phyloP scores from a whole-genome alignment of 2,329 filamentous ascomycete genomes.

The Aspergillus niger region DNA sequence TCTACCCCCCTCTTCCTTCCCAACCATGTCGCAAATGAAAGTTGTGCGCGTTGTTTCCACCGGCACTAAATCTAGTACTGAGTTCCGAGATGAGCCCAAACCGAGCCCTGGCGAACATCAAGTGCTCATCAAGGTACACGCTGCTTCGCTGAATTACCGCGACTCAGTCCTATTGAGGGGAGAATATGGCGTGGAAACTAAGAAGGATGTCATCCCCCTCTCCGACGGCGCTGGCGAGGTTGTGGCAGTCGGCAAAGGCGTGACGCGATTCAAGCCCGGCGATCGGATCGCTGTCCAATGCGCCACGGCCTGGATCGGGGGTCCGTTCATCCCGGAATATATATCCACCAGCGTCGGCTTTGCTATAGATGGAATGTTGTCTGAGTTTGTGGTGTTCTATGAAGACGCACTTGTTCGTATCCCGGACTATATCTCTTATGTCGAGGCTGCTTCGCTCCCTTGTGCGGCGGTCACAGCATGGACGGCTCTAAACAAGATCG shows the following conservation, averaged over 20 bases:
- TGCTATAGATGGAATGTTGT: too few relatives aligned
- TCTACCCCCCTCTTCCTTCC: too few relatives aligned
- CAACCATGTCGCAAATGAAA: too few relatives aligned
- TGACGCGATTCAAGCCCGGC: constrained; percentile 30
- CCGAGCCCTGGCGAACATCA: constrained; percentile 8
- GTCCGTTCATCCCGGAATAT: too few relatives aligned
- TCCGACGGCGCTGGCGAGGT: constrained; percentile 43
- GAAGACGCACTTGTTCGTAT: too few relatives aligned
- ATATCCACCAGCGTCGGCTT: too few relatives aligned
- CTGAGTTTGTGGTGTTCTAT: too few relatives aligned
- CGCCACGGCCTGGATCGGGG: too few relatives aligned
- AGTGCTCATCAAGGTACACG: constrained; percentile 17
- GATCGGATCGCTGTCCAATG: constrained; percentile 29
- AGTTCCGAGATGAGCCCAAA: too few relatives aligned
- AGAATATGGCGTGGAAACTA: constrained; percentile 35
- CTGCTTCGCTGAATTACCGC: constrained; percentile 14
- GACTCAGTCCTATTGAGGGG: constrained; percentile 8
- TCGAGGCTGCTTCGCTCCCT: constrained; percentile 23
- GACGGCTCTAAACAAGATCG: constrained; percentile 44
- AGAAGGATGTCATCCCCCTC: constrained; percentile 38
- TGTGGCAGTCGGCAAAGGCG: constrained; percentile 29
- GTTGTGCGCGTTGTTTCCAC: too few relatives aligned
- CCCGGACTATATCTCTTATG: too few relatives aligned
- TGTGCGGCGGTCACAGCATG: constrained; percentile 48
- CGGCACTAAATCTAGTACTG: too few relatives aligned